Base-by-base conservation (phyloP, 2,329 filamentous ascomycete species). In the Exophiala viscosa region DNA sequence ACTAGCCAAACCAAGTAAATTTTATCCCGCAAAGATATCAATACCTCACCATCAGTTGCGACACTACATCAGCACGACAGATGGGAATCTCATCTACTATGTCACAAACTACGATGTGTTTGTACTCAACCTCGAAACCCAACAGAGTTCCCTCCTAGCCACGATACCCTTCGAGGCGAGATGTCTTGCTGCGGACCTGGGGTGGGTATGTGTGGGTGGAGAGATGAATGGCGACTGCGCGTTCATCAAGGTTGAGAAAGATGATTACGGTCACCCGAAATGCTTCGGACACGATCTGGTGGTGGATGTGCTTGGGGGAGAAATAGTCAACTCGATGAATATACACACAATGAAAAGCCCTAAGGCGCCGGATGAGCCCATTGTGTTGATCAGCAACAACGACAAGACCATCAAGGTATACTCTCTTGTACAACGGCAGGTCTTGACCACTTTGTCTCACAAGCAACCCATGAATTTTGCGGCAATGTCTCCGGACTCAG, bases 391-490 rank as follows among this genome's bases (percentile, higher is more conserved):
- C 73, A 96, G 64, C 83, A 96, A 96, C 72, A 99, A 99, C 67
- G 93, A 97, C 72, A 86, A 85, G 67, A 90, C 88, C 1, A 87
- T 97, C 51, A 86, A 86, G 23, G 73, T 96, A n/a, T 89, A 95
- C 66, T 87, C 85, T 44, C 75, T 97, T 15, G 76, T 81, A 23
- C 81, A 85, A 47, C 81, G 83, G 11, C 77, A 87, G 54, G 76
- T 86, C 33, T 72, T 95, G 17, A 83, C 88, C 49, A 79, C 84
- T 39, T 74, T 96, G 48, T 78, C 81, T 3, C 86, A 95, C 59
- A 86, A 88, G 4, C 87, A 92, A 66, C 87, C 85, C 59, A 92
- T 97, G 74, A 99, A 99, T 64, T 90, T 95, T 65, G 89, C 91
- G 32, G 83, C 91, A n/a, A 85, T 99, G 47, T 96, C 92, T 5